phyloP scores from a whole-genome alignment of 139 green algal genomes.

The Coccomyxa sp. region DNA sequence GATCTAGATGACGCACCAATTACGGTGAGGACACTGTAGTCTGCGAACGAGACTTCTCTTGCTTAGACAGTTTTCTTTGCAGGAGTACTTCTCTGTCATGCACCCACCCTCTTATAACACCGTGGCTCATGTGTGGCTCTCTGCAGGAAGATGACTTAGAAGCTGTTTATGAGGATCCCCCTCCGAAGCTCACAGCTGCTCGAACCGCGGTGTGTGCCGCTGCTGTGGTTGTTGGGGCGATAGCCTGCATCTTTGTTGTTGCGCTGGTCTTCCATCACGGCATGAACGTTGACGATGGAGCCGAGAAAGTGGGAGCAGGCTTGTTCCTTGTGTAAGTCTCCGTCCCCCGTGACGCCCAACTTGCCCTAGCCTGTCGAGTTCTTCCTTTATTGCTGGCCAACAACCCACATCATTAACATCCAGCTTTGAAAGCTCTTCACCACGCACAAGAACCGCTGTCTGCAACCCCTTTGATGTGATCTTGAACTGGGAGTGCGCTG shows the following conservation, averaged over 20 bases:
- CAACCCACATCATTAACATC: no score
- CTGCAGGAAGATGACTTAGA: background rate
- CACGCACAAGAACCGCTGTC: background rate
- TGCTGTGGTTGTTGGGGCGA: background rate
- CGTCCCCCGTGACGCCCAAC: no score
- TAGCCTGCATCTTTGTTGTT: background rate
- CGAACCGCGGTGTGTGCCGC: background rate
- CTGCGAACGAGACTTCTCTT: background rate
- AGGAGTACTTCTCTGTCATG: background rate
- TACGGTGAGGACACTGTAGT: background rate
- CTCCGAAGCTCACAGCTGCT: background rate
- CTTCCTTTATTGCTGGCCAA: no score
- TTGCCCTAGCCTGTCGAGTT: no score
- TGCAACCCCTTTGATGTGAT: background rate
- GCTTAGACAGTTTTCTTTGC: background rate
- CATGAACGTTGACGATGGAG: background rate
- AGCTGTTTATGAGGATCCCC: background rate
- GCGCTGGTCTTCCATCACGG: background rate
- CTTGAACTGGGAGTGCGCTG: background rate
- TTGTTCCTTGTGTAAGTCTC: constrained; percentile 27
- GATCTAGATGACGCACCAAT: background rate
- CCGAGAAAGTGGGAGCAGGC: constrained; percentile 34
- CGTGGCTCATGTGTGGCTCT: background rate
- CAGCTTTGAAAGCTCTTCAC: background rate
- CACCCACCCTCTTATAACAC: background rate